Evolutionary conservation across 106 monocot species (phyloP).

Genomic region (Alisma plantagoaquatica): DNA sequence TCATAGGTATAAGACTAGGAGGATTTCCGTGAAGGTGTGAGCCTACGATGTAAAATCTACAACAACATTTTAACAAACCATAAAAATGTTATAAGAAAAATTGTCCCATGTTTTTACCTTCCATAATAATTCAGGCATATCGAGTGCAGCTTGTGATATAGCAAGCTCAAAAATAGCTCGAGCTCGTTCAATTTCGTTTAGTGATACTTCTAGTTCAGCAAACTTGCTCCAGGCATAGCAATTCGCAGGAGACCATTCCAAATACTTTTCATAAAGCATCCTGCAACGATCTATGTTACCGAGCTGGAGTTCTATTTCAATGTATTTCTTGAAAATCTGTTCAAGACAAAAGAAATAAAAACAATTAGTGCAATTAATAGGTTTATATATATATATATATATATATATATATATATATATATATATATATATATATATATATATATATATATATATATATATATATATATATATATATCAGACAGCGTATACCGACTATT

Average conservation of each 20-base stretch:
- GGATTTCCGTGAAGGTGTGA: no score
- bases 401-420: no score
- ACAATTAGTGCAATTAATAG: no score
- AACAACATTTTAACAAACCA: no score
- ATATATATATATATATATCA: no score
- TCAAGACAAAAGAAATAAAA: no score
- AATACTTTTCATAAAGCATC: slow-evolving; percentile 82
- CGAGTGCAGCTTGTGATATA: slow-evolving; percentile 76
- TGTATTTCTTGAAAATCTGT: slow-evolving; percentile 90
- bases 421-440: no score
- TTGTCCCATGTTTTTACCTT: slow-evolving; percentile 38
- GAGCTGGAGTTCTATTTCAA: slow-evolving; percentile 79
- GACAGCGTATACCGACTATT: no score
- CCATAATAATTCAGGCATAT: slow-evolving; percentile 95
- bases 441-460: no score
- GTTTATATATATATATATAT: no score
- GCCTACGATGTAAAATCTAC: no score
- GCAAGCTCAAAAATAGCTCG: slow-evolving; percentile 80
- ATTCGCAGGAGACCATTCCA: slow-evolving; percentile 84
- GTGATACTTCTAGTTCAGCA: slow-evolving; percentile 76
- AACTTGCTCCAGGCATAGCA: slow-evolving; percentile 98
- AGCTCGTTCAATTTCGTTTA: slow-evolving; percentile 82
- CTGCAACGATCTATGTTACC: slow-evolving; percentile 75
- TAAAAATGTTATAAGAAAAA: not conserved
- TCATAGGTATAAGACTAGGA: no score